Evolutionary conservation across 306 rosid genomes (phyloP), one percentile per base, ranked within the genome.

Genomic region (Adenanthera pavonina): DNA sequence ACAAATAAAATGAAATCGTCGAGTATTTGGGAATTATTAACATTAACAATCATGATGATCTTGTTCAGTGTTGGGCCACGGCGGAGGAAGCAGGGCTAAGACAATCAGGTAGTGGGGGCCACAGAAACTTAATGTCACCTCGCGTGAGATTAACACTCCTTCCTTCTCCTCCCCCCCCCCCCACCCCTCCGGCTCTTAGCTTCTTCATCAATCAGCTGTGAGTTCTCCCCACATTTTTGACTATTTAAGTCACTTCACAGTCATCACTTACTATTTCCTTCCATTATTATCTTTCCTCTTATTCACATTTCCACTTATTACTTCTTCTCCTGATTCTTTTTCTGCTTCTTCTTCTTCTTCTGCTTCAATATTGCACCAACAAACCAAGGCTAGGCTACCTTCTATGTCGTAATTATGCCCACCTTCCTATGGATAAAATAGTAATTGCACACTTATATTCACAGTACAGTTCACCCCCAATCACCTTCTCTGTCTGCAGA

Each of bases 81-180:
- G 86, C 86, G 69, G 86, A 77, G 77, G 84, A 87, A 80, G 79
- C 84, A 75, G 88, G 88, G 90, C 85, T 72, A 85, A 80, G 89
- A 84, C 87, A 87, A 79, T 73, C 94, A 84, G 90, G 80, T 68
- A 13, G 91, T 87, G 93, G 93, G 93, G 93, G 16, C 89, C 91
- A 30, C 47, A 9, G 1, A 5, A n/a, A 81, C 75, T 89, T 85
- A 89, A 88, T 86, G 78, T 73, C 83, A 19, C 19, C 78, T 69
- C 70, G 33, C 16, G 71, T 66, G 71, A 38, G 48, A 38, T 66
- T 66, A 66, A 17, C 72, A 9, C 14, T 36, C 17, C 70, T 41
- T 3, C n/a, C 68, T 1, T 5, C 13, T 16, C 4, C 15, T n/a
- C 0, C n/a, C 2, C 40, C 13, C 40, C 11, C 38, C 1, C 2